phyloP scores from a whole-genome alignment of 495 filamentous ascomycete species.

The Oleoguttula mirabilis region DNA sequence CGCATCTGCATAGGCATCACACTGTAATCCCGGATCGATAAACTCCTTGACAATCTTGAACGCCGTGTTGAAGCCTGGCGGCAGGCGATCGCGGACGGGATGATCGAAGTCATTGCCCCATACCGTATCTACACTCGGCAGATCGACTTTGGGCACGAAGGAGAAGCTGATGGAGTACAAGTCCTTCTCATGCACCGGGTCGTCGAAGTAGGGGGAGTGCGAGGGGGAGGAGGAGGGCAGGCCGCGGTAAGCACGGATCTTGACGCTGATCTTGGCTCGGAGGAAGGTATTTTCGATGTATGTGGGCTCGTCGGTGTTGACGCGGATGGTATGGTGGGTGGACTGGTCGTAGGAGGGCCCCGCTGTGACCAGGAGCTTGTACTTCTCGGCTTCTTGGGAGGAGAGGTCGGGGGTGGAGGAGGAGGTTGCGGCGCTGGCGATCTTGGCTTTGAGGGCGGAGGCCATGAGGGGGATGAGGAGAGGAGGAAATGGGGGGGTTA shows the following conservation, averaged over 20 bases:
- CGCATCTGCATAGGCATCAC: conserved; percentile 70
- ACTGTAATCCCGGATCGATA: conserved; percentile 75
- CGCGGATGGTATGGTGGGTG: conserved; percentile 54
- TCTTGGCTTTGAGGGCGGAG: conserved; percentile 3
- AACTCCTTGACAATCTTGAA: conserved; percentile 75
- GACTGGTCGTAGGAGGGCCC: conserved; percentile 58
- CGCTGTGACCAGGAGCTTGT: conserved; percentile 59
- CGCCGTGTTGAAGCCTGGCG: conserved; percentile 64
- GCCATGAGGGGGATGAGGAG: no score
- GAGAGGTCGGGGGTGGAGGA: background rate
- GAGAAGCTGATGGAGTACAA: conserved; percentile 69
- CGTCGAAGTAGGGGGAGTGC: conserved; percentile 57
- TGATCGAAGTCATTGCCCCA: conserved; percentile 90
- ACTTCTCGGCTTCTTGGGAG: conserved; percentile 33
- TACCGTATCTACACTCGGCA: conserved; percentile 60
- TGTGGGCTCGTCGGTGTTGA: conserved; percentile 51
- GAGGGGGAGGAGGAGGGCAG: conserved; percentile 30
- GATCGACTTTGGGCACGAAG: conserved; percentile 52
- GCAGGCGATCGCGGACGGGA: conserved; percentile 70
- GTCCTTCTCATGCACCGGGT: conserved; percentile 56
- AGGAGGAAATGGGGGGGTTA: no score
- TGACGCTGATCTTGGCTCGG: conserved; percentile 52
- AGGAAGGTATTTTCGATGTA: conserved; percentile 49
- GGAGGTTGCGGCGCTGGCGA: background rate
- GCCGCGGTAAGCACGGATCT: conserved; percentile 49